Evolutionary conservation across 441 rosid genomes (phyloP), one percentile per base, ranked within the genome.

Genomic region (Daphne laureola): DNA sequence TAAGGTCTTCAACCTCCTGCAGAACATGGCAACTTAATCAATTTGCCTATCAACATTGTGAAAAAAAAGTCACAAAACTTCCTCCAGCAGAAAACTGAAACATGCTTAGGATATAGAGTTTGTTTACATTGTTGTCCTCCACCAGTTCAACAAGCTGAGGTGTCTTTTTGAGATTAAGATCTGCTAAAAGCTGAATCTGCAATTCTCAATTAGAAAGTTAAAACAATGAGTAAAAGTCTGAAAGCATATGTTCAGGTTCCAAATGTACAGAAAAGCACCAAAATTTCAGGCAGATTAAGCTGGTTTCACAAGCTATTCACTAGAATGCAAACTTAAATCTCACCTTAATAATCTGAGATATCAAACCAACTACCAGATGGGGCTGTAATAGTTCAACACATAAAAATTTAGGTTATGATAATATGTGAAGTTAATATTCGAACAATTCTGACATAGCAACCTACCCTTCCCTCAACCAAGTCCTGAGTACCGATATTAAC

Each of bases 281-380:
- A 46, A 52, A 21, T 3, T 47, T 17, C n/a, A 57, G 14, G 9
- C 7, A 17, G 4, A 17, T 2, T 50, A 25, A 15, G 15, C n/a
- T 41, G n/a, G 21, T 27, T 44, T n/a, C 31, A 54, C 8, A 50
- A 15, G 42, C 14, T 7, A 25, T 21, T 18, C 23, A 16, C 53
- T 49, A 45, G 23, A 12, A 23, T n/a, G 58, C 3, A 57, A 51
- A 27, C 13, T 43, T 61, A 43, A 36, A 41, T 59, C 15, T 56
- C 14, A 78, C 87, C 87, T 81, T 81, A 54, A 81, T 78, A 56
- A 81, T 78, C 69, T 81, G 87, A 55, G 84, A 78, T 55, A 81
- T 78, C 75, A 81, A 55, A 43, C 84, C 87, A 64, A 81, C 77
- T 27, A 81, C 70, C 55, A 78, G 70, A 73, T 81, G 87, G 56